These are phyloP conservation scores for Juncus inflexus DNA, from an alignment of 176 grass and related monocot genomes.

Conservation along the genomic window DNA sequence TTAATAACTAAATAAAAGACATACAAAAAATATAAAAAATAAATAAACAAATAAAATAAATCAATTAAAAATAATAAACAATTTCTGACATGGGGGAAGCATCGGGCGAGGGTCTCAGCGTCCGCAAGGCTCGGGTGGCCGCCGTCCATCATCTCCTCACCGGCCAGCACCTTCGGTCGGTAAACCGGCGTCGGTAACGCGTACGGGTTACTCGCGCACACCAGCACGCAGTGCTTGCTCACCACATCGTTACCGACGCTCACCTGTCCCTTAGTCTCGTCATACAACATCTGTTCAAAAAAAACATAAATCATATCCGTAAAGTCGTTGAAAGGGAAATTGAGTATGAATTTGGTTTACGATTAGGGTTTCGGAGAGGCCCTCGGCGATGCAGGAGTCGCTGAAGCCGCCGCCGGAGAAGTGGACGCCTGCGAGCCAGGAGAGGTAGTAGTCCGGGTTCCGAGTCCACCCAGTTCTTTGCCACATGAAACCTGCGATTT, in stretches of 20 bases:
- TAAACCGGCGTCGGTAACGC: slow-evolving; percentile 73
- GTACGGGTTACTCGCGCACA: slow-evolving; percentile 91
- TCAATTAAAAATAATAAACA: slow-evolving; percentile 23
- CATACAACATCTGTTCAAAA: slow-evolving; percentile 24
- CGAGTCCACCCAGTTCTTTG: slow-evolving; percentile 90
- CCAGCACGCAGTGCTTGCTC: slow-evolving; percentile 89
- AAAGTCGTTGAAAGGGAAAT: not conserved
- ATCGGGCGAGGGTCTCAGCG: slow-evolving; percentile 74
- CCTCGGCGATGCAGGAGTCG: slow-evolving; percentile 77
- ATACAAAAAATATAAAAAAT: not conserved
- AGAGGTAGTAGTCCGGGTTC: slow-evolving; percentile 64
- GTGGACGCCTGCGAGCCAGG: slow-evolving; percentile 66
- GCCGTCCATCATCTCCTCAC: slow-evolving; percentile 43
- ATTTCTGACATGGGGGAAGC: slow-evolving; percentile 65
- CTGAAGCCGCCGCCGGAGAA: slow-evolving; percentile 81
- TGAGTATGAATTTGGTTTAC: slow-evolving; percentile 20
- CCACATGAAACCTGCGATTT: slow-evolving; percentile 58
- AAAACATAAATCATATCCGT: not conserved
- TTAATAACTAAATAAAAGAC: not conserved
- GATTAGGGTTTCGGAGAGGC: slow-evolving; percentile 79
- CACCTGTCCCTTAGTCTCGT: not conserved
- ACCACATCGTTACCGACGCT: slow-evolving; percentile 33
- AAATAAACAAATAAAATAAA: slow-evolving; percentile 25
- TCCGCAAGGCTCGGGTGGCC: slow-evolving; percentile 51
- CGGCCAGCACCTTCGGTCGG: slow-evolving; percentile 46